Conservation (phyloP, 148 eudicot species). For the Silene conica region DNA sequence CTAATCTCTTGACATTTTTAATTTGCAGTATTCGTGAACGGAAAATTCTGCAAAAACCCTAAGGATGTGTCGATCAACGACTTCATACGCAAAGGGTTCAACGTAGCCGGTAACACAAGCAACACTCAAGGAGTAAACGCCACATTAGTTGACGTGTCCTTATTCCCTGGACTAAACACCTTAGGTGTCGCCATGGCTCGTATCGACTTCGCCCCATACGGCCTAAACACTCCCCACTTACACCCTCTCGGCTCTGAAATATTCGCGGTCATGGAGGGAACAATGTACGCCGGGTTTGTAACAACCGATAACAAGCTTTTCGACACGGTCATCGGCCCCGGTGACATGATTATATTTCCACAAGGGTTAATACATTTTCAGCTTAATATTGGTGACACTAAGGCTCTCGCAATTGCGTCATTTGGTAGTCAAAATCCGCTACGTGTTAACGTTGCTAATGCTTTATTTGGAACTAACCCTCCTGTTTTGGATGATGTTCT, state of each 20-base stretch:
- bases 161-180: constrained; percentile 20
- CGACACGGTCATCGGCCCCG: background rate
- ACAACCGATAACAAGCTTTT: constrained; percentile 4
- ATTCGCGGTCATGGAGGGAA: constrained; percentile 18
- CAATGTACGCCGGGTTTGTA: constrained; percentile 13
- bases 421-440: constrained; percentile 22
- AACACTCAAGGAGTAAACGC: constrained; percentile 7
- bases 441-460: background rate
- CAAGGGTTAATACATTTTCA: constrained; percentile 23
- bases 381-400: constrained; percentile 2
- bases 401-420: constrained; percentile 14
- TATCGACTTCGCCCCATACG: constrained; percentile 3
- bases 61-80: constrained; percentile 7
- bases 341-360: constrained; percentile 19
- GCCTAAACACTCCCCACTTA: constrained; percentile 14
- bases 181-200: constrained; percentile 17
- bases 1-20: background rate
- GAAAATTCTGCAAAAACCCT: constrained; percentile 18
- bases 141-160: background rate
- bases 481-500: constrained; percentile 15
- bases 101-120: background rate
- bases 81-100: constrained; percentile 12
- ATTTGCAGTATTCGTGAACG: constrained; percentile 11
- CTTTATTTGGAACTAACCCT: constrained; percentile 13
- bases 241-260: constrained; percentile 18